Base-by-base conservation (phyloP, 2,329 filamentous ascomycete species). In the Colletotrichum sp. region DNA sequence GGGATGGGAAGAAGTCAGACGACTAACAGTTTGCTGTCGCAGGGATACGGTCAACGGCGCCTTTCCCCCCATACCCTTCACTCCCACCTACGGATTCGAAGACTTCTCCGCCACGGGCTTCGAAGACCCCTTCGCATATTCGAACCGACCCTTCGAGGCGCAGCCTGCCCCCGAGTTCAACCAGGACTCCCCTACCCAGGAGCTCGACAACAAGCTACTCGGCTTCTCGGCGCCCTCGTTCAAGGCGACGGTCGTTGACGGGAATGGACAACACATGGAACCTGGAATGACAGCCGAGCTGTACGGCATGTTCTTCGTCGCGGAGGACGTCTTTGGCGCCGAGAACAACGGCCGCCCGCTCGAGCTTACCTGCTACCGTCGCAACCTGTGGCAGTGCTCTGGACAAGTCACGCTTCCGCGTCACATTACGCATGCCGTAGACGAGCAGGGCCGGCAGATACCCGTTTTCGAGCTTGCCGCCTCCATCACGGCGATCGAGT, bases 331-430 rank as follows among this genome's bases (percentile, higher is more conserved):
- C 7, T 96, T 95, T 87, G 83, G 92, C 83, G 84, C 91, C 85
- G 86, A 91, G 65, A 88, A 85, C 61, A 83, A 86, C 4, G 89
- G 88, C 10, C 86, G 92, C 7, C 93, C 93, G 0, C 89, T 94
- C 66, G 96, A 98, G 85, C 86, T 98, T 82, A 98, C 96, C 0
- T 98, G 96, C 88, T 98, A 98, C 83, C 93, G 96, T 58, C 92
- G 96, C 66, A 98, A 98, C 81, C 88, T 98, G 62, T 98, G 98
- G 89, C 96, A 98, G 85, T 97, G 98, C 78, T 96, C 95, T 1
- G 96, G 96, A 43, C 94, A 94, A 67, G 91, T 98, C 70, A 95
- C 92, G 0, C 84, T 98, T 58, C 95, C 96, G n/a, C 86, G 91
- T 26, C 90, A 93, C 64, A 91, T 93, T 55, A 89, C 95, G 63